Conservation (phyloP, 345 rosid genomes). For the Ailanthus altissimus region DNA sequence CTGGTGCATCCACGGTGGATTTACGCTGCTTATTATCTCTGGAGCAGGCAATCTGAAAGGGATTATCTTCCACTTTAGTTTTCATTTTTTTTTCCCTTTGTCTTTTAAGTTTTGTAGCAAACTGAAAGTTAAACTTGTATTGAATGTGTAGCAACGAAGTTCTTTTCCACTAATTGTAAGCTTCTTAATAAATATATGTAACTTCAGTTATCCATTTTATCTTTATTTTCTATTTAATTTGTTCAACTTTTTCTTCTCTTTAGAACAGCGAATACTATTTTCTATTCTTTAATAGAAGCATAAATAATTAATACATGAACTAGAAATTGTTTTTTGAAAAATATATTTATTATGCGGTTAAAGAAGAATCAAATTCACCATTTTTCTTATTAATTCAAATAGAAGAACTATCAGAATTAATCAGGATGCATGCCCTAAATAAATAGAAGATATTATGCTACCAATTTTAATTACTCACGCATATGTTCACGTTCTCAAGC, state of each 20-base stretch:
- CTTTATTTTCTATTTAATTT: no score
- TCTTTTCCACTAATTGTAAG: background rate
- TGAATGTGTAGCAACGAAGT: background rate
- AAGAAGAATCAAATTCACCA: no score
- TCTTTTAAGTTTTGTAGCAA: background rate
- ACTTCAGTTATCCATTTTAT: background rate
- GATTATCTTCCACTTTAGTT: background rate
- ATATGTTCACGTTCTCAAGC: background rate
- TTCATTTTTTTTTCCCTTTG: background rate
- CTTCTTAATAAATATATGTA: background rate
- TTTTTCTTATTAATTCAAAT: no score
- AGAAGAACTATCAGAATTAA: no score
- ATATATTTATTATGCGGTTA: no score
- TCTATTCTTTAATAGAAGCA: no score
- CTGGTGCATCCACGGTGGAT: constrained; percentile 1
- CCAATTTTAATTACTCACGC: background rate
- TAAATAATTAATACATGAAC: no score
- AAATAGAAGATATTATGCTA: no score
- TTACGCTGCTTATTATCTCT: background rate
- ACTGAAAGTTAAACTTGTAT: background rate
- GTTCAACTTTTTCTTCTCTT: no score
- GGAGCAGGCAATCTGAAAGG: background rate
- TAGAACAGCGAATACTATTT: no score
- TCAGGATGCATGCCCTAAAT: no score
- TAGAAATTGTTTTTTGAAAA: no score